Evolutionary conservation across 169 alveolate species (phyloP).

Genomic region (Eimeria tenella): DNA sequence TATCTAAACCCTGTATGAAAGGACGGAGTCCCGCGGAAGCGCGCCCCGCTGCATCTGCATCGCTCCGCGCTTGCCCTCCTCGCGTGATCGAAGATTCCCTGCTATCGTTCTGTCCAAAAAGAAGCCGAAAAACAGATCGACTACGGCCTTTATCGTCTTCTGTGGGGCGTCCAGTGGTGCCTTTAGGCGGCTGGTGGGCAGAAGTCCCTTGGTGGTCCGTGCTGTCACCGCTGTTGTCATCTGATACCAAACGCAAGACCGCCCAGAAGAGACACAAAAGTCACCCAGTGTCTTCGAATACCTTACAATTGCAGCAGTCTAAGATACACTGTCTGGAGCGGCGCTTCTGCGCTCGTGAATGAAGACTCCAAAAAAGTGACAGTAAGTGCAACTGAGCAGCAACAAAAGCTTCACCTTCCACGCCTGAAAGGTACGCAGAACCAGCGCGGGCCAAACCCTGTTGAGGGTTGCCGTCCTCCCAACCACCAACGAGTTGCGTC

Average conservation of each 20-base stretch:
- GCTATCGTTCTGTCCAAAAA: slow-evolving; percentile 39
- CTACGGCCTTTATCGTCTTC: slow-evolving; percentile 32
- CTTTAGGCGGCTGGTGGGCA: not conserved
- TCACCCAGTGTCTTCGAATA: too few species aligned
- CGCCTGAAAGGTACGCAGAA: slow-evolving; percentile 50
- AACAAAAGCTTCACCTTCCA: slow-evolving; percentile 5
- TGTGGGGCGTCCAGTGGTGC: not conserved
- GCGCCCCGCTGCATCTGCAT: slow-evolving; percentile 8
- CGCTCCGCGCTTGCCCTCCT: slow-evolving; percentile 35
- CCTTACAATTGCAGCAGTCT: too few species aligned
- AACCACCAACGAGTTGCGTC: slow-evolving; percentile 47
- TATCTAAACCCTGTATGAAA: not conserved
- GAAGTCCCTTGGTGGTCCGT: not conserved
- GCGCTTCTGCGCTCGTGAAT: too few species aligned
- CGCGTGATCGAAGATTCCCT: slow-evolving; percentile 37
- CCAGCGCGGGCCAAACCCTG: slow-evolving; percentile 2
- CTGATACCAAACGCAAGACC: slow-evolving; percentile 6
- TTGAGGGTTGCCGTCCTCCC: slow-evolving; percentile 2
- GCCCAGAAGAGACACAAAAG: too few species aligned
- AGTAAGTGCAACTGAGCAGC: not conserved
- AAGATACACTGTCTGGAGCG: too few species aligned
- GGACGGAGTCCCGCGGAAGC: not conserved
- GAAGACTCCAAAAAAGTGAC: not conserved
- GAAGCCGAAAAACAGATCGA: slow-evolving; percentile 33
- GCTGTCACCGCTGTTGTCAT: slow-evolving; percentile 56